Evolutionary conservation across 352 stramenopile species (phyloP).

Genomic region (Peronospora tabacina): DNA sequence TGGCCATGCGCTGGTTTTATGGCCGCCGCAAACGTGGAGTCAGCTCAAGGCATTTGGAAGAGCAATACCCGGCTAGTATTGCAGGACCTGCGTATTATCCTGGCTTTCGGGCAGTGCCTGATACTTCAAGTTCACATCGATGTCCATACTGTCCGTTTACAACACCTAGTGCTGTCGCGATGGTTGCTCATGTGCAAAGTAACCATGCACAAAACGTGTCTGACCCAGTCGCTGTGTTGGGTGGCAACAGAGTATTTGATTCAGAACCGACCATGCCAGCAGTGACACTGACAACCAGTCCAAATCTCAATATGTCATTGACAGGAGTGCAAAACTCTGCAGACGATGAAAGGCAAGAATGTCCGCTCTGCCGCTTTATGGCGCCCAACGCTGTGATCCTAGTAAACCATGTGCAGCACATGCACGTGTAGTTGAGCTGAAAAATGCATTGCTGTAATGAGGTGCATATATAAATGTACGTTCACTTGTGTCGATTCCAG

Average conservation of each 20-base stretch:
- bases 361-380: conserved; percentile 56
- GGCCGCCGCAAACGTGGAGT: conserved; percentile 14
- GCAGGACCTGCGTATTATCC: conserved; percentile 12
- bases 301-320: conserved; percentile 6
- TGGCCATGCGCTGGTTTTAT: conserved; percentile 30
- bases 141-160: conserved; percentile 65
- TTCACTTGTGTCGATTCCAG: too few relatives aligned
- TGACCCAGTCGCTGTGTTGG: conserved; percentile 18
- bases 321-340: neutral
- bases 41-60: conserved; percentile 2
- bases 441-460: conserved; percentile 6
- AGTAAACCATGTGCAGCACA: conserved; percentile 70
- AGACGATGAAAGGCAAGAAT: conserved; percentile 38
- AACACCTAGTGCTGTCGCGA: conserved; percentile 37
- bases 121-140: conserved; percentile 17
- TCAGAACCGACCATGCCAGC: conserved; percentile 21
- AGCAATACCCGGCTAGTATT: conserved; percentile 11
- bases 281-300: conserved; percentile 13
- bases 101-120: conserved; percentile 9
- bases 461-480: conserved; percentile 2
- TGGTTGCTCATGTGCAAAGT: conserved; percentile 67
- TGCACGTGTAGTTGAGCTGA: conserved; percentile 24
- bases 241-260: conserved; percentile 22
- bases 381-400: conserved; percentile 52
- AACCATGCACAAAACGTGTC: conserved; percentile 16